These are phyloP conservation scores for Durio zibethinus DNA, from an alignment of 345 rosid species.

Conservation along the genomic window DNA sequence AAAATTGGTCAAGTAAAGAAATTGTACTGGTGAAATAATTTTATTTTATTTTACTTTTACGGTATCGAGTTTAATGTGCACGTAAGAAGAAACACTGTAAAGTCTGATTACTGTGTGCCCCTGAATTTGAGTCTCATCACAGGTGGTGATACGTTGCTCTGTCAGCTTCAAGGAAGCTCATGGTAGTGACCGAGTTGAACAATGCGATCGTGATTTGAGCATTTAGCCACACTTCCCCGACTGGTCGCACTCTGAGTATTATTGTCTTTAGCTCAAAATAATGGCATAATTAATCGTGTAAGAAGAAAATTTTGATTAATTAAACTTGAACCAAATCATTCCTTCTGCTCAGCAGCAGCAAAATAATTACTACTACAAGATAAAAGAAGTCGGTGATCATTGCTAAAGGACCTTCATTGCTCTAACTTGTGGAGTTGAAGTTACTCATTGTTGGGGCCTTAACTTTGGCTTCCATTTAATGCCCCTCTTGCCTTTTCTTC, in stretches of 20 bases:
- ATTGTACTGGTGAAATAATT: not conserved
- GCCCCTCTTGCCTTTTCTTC: not conserved
- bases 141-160: not conserved
- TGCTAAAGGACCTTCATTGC: too few species aligned
- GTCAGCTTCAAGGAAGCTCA: not conserved
- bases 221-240: not conserved
- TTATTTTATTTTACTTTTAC: not conserved
- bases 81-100: not conserved
- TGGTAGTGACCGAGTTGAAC: not conserved
- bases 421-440: too few species aligned
- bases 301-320: not conserved
- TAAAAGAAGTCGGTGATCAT: too few species aligned
- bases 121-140: too few species aligned
- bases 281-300: not conserved
- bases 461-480: slow-evolving; percentile 20
- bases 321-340: slow-evolving; percentile 16
- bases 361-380: too few species aligned
- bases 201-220: not conserved
- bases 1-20: not conserved
- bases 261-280: not conserved
- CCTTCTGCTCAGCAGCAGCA: too few species aligned
- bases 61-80: not conserved
- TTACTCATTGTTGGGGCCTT: too few species aligned
- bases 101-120: not conserved
- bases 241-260: not conserved